Conservation (phyloP, 2,329 filamentous ascomycete genomes). For the Fusarium pseudograminearum region DNA sequence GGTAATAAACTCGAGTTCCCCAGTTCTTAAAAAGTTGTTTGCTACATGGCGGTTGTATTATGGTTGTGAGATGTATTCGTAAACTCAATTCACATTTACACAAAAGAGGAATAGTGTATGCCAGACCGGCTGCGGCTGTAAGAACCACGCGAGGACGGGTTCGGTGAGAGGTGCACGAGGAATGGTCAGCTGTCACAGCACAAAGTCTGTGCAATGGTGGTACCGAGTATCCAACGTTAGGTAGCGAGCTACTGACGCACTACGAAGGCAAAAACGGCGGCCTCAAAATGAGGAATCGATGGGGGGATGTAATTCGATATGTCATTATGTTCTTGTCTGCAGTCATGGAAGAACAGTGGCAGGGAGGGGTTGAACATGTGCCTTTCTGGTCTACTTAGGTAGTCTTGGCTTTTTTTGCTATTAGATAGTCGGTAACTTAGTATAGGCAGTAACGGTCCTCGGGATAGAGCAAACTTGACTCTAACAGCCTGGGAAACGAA, state of each 20-base stretch:
- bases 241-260: conserved; percentile 22
- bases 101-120: conserved; percentile 28
- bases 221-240: conserved; percentile 1
- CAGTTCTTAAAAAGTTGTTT: background rate
- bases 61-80: background rate
- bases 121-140: conserved; percentile 11
- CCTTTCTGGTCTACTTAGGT: background rate
- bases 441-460: background rate
- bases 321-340: conserved; percentile 29
- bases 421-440: background rate
- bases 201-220: conserved; percentile 22
- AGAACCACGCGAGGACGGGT: conserved; percentile 24
- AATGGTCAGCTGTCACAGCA: conserved; percentile 33
- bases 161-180: conserved; percentile 38
- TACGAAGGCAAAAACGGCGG: conserved; percentile 22
- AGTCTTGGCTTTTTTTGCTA: conserved; percentile 30
- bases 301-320: conserved; percentile 11
- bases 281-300: conserved; percentile 23
- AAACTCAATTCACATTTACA: conserved; percentile 21
- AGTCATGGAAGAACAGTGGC: conserved; percentile 9
- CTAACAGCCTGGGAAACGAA: background rate
- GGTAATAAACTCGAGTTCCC: background rate
- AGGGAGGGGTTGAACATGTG: conserved; percentile 27
- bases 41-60: background rate
- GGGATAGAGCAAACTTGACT: background rate